Evolutionary conservation across 495 filamentous ascomycete genomes (phyloP).

Genomic region (Lasiosphaeriaceae sp.): DNA sequence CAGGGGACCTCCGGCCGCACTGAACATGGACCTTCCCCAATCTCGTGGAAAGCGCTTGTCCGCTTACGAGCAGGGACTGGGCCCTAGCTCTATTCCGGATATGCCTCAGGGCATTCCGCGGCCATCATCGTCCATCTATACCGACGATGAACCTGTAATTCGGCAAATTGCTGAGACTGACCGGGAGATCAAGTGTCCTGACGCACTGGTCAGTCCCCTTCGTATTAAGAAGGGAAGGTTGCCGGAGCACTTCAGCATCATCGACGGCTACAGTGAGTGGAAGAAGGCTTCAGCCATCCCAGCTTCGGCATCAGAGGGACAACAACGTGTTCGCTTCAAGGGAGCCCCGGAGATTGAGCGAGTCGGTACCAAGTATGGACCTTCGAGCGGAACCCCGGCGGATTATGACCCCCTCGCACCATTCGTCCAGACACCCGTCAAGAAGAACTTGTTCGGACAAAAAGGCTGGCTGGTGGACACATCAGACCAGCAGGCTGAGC

Average conservation of each 20-base stretch:
- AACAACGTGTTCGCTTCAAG: neutral
- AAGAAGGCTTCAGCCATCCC: neutral
- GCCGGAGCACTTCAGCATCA: conserved; percentile 16
- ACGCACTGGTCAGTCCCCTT: conserved; percentile 20
- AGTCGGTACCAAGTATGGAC: neutral
- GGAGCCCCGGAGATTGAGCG: neutral
- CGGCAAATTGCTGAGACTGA: no score
- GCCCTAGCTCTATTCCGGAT: no score
- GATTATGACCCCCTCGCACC: conserved; percentile 19
- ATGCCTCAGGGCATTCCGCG: no score
- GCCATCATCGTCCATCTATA: conserved; percentile 14
- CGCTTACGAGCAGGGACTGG: no score
- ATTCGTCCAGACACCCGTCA: conserved; percentile 4
- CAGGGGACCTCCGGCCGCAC: no score
- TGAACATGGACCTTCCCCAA: no score
- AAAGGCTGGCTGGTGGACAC: conserved; percentile 48
- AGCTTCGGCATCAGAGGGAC: neutral
- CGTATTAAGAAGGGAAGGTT: conserved; percentile 15
- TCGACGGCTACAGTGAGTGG: conserved; percentile 21
- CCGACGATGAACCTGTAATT: no score
- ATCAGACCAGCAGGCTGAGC: conserved; percentile 10
- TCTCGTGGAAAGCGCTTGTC: no score
- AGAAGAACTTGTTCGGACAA: conserved; percentile 42
- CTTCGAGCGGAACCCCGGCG: conserved; percentile 4
- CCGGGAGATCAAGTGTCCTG: neutral